Evolutionary conservation across 257 asterid genomes (phyloP), one percentile per base, ranked within the genome.

Genomic region (Jasminum sambac): DNA sequence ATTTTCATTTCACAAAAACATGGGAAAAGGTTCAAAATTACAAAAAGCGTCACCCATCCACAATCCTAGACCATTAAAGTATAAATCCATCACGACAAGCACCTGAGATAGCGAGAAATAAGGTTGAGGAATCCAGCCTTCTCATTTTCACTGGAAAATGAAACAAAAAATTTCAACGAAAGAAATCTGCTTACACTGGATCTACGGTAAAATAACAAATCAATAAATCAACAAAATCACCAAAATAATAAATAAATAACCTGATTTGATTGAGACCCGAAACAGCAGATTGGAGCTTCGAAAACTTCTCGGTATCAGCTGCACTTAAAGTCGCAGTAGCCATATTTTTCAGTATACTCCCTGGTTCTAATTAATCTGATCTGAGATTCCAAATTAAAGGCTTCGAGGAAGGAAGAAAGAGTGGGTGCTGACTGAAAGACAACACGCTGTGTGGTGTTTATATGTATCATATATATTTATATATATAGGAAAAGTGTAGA

Each of bases 221-320:
- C 19, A 55, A 55, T 8, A 3, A 23, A 2, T 21, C 62, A 55
- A 19, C 62, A 21, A 55, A 55, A 19, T 55, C 19, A 19, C 9
- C 9, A 17, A 52, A 17, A 17, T 9, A 52, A 46, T 13, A 46
- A 46, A 46, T 0, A 55, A 21, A 55, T 8, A 55, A 23, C 62
- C 62, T 55, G 62, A 55, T 55, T 23, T 55, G 62, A 55, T 55
- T 55, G 62, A 55, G 62, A 23, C 62, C 62, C 2, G 62, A 19
- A 55, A 55, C 62, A 55, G 30, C 62, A 55, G 62, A 55, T 55
- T 55, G 36, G 21, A 55, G 62, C 62, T 21, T 55, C 34, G 62
- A 21, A 23, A 55, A 9, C 62, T 55, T 55, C 34, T 55, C 62
- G 5, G 34, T 55, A 9, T 55, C 62, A 10, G 62, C 62, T 19